Base-by-base conservation (phyloP, 2,329 filamentous ascomycete genomes). In the Ophiocordyceps camponoti-saundersi region DNA sequence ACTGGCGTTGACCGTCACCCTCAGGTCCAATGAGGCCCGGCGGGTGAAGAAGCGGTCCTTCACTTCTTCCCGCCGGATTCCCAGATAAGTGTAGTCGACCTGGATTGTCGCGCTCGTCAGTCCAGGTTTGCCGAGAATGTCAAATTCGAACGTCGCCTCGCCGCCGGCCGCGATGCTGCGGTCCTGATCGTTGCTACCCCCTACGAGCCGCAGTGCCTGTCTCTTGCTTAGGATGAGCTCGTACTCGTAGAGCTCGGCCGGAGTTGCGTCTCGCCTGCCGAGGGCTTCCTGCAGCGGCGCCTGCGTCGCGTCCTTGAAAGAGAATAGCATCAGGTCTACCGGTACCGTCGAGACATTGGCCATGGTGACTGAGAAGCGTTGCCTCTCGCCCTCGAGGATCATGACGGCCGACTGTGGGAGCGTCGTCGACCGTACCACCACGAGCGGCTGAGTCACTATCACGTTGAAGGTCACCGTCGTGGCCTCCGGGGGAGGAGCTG, bases 1-100 rank as follows among this genome's bases (percentile, higher is more conserved):
- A 56, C 87, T 92, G 3, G 88, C 85, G 58, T 95, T 95, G 44
- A 96, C 90, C 6, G 90, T 95, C 16, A 95, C 77, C 0, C 82
- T 85, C 48, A 96, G 68, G 15, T 87, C 84, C 26, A 94, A 70
- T 18, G 81, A 80, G 16, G 94, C 73, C 58, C 92, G 85, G 39
- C 89, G 76, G 0, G 89, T 95, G 57, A 88, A 86, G 57, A 95
- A 94, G 32, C 77, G 73, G 34, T 82, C 79, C 22, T 74, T 71
- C 2, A 89, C 66, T 48, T 88, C 78, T 13, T 76, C 73, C n/a
- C 71, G 71, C 6, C 79, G 69, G 30, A 79, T 73, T 1, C 85
- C 85, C n/a, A 95, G 70, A 58, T 83, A 73, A 3, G 85, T 85
- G 59, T 95, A 95, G 62, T 95, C 85, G 49, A 95, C 79, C 54